Percentiles rank a stretch among this genome's conserved stretches.
Evolutionary conservation across 2,329 filamentous ascomycete species (phyloP).

Genomic region (Claviceps digitariae): DNA sequence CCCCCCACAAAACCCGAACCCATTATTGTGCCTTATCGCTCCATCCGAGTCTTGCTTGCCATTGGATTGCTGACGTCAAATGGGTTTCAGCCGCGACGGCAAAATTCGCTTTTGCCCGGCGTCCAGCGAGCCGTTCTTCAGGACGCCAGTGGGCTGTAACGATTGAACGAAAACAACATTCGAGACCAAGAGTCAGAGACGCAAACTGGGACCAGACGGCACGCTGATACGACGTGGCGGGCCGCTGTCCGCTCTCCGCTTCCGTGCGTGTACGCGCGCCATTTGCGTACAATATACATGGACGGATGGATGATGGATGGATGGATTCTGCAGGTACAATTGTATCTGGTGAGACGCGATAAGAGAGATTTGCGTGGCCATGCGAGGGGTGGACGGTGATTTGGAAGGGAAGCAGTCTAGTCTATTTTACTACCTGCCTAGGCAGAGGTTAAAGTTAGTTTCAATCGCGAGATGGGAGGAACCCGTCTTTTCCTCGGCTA

Average conservation of each 20-base stretch:
- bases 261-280: not conserved
- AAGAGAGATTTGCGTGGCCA: not conserved
- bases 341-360: no score
- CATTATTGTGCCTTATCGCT: not conserved
- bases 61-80: not conserved
- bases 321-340: no score
- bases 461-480: not conserved
- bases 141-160: not conserved
- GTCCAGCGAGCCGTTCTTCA: not conserved
- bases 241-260: not conserved
- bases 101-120: not conserved
- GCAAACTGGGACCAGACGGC: not conserved
- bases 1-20: not conserved
- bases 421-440: not conserved
- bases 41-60: not conserved
- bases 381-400: not conserved
- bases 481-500: not conserved
- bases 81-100: not conserved
- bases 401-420: not conserved
- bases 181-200: not conserved
- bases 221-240: not conserved
- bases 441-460: not conserved
- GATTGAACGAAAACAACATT: not conserved
- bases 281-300: not conserved
- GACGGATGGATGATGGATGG: no score